Evolutionary conservation across 2,329 filamentous ascomycete species (phyloP).

Genomic region (Stagonosporopsis tanaceti): DNA sequence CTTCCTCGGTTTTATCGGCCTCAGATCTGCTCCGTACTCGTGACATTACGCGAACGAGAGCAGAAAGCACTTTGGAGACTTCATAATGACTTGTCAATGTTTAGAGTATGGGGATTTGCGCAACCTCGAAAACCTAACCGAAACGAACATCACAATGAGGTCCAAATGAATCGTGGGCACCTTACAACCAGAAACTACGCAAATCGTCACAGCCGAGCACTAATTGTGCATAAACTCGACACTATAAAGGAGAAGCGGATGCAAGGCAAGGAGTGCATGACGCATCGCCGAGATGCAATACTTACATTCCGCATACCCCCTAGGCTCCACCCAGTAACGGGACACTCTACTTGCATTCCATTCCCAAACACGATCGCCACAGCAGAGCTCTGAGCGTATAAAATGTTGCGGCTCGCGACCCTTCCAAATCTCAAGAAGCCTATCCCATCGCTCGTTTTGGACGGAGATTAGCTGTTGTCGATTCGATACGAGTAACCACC

Average conservation of each 20-base stretch:
- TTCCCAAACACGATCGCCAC: constrained; percentile 1
- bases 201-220: background rate
- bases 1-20: background rate
- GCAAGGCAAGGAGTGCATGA: constrained; percentile 2
- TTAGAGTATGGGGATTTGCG: no score
- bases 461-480: background rate
- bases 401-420: background rate
- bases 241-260: background rate
- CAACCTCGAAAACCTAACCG: background rate
- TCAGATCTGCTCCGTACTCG: background rate
- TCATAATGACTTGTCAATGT: background rate
- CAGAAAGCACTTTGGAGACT: background rate
- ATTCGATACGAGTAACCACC: background rate
- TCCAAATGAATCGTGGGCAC: background rate
- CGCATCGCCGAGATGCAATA: background rate
- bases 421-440: background rate
- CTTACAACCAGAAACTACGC: no score
- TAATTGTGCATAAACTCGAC: background rate
- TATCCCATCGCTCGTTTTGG: constrained; percentile 5
- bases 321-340: constrained; percentile 4
- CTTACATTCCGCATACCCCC: constrained; percentile 10
- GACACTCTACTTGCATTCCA: constrained; percentile 6
- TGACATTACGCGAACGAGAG: background rate
- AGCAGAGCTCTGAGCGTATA: constrained; percentile 6
- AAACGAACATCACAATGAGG: no score